These are phyloP conservation scores for Pisolithus tinctorius DNA, from an alignment of 768 basidiomycete genomes.

Conservation along the genomic window DNA sequence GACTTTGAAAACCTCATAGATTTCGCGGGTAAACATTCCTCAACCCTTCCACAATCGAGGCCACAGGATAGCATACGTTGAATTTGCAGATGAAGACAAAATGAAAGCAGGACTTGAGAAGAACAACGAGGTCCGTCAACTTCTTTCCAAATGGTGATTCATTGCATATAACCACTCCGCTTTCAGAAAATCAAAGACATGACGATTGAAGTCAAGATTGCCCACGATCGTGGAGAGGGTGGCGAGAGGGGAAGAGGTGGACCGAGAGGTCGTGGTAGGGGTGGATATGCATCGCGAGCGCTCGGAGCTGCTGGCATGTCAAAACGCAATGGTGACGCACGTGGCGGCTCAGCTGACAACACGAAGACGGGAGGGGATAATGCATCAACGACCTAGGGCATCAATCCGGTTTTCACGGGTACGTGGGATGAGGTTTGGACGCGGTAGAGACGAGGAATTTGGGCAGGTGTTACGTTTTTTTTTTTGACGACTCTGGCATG, in stretches of 20 bases:
- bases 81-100: slow-evolving; percentile 82
- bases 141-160: neutral
- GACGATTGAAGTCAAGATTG: slow-evolving; percentile 62
- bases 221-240: slow-evolving; percentile 46
- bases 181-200: slow-evolving; percentile 64
- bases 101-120: slow-evolving; percentile 77
- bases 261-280: slow-evolving; percentile 44
- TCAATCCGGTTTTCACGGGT: neutral
- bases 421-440: slow-evolving; percentile 1
- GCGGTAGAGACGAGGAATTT: slow-evolving; percentile 11
- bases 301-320: slow-evolving; percentile 67
- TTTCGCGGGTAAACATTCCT: slow-evolving; percentile 63
- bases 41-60: slow-evolving; percentile 39
- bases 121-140: slow-evolving; percentile 55
- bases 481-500: slow-evolving; percentile 11
- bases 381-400: slow-evolving; percentile 12
- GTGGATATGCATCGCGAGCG: slow-evolving; percentile 57
- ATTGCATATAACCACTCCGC: slow-evolving; percentile 6
- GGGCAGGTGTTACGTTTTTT: slow-evolving; percentile 4
- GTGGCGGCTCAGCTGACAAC: slow-evolving; percentile 21
- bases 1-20: slow-evolving; percentile 32
- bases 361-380: slow-evolving; percentile 17
- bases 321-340: slow-evolving; percentile 27
- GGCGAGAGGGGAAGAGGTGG: slow-evolving; percentile 41
- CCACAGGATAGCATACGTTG: slow-evolving; percentile 71